These are phyloP conservation scores for Rasamsonia emersonii DNA, from an alignment of 2,329 filamentous ascomycete genomes.

Conservation along the genomic window DNA sequence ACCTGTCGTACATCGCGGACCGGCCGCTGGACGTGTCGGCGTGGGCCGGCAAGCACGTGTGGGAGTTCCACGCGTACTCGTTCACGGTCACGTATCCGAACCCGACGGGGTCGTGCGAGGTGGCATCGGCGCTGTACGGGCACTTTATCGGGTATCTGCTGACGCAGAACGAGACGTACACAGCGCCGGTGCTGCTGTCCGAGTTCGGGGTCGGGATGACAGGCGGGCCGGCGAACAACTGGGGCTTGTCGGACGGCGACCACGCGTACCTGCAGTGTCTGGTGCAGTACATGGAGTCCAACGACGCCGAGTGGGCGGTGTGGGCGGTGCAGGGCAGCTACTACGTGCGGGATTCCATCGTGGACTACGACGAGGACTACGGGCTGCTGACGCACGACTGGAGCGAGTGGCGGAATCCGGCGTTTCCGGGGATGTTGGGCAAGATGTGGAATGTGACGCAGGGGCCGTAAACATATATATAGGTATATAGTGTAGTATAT, in stretches of 20 bases:
- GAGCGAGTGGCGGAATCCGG: constrained; percentile 33
- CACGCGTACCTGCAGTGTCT: constrained; percentile 45
- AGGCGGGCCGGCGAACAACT: constrained; percentile 27
- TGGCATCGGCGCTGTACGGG: constrained; percentile 39
- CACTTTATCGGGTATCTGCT: constrained; percentile 46
- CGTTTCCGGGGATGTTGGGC: constrained; percentile 24
- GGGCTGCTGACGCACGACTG: constrained; percentile 42
- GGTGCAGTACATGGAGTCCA: constrained; percentile 43
- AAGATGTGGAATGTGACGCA: constrained; percentile 36
- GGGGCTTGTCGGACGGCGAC: constrained; percentile 39
- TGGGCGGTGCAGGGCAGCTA: constrained; percentile 54
- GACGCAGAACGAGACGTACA: constrained; percentile 38
- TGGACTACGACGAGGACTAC: constrained; percentile 47
- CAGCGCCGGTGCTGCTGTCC: constrained; percentile 49
- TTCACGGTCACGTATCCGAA: constrained; percentile 41
- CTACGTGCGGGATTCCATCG: constrained; percentile 44
- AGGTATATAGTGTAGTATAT: too few relatives aligned
- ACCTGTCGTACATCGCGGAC: constrained; percentile 39
- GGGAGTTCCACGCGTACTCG: constrained; percentile 53
- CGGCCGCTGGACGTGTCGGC: constrained; percentile 36
- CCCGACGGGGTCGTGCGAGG: constrained; percentile 29
- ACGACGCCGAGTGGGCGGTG: constrained; percentile 52
- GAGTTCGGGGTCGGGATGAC: constrained; percentile 47
- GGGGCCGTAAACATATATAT: constrained; percentile 24
- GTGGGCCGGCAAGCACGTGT: constrained; percentile 48